Conservation (phyloP, 2,329 filamentous ascomycete genomes). For the Diaporthe velutina region DNA sequence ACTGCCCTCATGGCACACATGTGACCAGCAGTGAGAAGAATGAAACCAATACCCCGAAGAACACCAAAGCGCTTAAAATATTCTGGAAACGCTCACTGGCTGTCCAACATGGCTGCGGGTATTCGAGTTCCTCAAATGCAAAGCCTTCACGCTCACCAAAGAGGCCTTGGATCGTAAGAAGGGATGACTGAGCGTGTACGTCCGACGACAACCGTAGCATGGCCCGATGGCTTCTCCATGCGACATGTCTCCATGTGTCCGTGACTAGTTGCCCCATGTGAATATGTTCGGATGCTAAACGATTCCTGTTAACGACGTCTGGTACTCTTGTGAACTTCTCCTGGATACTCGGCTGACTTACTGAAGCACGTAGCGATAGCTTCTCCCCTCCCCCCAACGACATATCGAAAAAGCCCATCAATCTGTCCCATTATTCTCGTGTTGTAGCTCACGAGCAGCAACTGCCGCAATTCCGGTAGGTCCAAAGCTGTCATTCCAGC, state of each 20-base stretch:
- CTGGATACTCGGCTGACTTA: background rate
- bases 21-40: background rate
- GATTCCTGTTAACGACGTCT: background rate
- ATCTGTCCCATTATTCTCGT: background rate
- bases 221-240: background rate
- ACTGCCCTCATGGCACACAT: background rate
- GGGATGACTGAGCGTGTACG: background rate
- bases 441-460: background rate
- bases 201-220: background rate
- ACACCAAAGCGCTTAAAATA: background rate
- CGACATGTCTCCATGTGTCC: background rate
- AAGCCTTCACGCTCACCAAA: background rate
- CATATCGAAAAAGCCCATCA: background rate
- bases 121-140: background rate
- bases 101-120: background rate
- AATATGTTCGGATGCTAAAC: conserved; percentile 1
- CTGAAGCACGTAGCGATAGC: background rate
- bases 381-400: background rate
- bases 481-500: background rate
- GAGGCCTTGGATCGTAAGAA: background rate
- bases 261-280: background rate
- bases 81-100: background rate
- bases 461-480: background rate
- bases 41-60: background rate
- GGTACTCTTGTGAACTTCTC: background rate